Evolutionary conservation across 345 rosid genomes (phyloP).

Genomic region (Aquilaria yunnanensis): DNA sequence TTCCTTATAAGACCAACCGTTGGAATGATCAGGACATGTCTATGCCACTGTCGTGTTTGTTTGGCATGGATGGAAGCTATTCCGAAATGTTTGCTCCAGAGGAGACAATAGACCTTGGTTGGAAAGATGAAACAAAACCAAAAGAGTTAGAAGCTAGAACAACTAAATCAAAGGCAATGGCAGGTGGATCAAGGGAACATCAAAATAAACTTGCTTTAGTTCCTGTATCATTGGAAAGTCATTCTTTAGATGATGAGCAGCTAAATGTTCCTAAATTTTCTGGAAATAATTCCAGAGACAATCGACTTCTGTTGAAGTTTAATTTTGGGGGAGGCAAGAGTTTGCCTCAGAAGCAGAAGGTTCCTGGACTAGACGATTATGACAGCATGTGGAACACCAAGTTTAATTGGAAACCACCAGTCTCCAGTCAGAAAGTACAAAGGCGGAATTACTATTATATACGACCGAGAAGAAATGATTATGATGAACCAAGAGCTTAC

Average conservation of each 20-base stretch:
- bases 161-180: slow-evolving; percentile 11
- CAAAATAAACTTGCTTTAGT: slow-evolving; percentile 39
- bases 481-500: slow-evolving; percentile 23
- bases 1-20: slow-evolving; percentile 37
- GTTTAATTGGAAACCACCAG: background rate
- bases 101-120: slow-evolving; percentile 17
- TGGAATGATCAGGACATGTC: slow-evolving; percentile 43
- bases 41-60: slow-evolving; percentile 45
- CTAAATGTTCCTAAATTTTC: slow-evolving; percentile 27
- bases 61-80: slow-evolving; percentile 16
- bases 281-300: slow-evolving; percentile 20
- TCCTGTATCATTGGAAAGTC: slow-evolving; percentile 38
- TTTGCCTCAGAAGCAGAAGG: slow-evolving; percentile 15
- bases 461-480: slow-evolving; percentile 16
- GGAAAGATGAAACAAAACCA: slow-evolving; percentile 15
- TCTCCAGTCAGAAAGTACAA: slow-evolving; percentile 16
- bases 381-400: slow-evolving; percentile 36
- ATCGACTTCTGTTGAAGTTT: slow-evolving; percentile 6
- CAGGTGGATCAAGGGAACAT: background rate
- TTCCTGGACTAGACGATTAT: slow-evolving; percentile 32
- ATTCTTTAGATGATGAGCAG: slow-evolving; percentile 25
- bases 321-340: slow-evolving; percentile 15
- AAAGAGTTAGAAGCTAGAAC: slow-evolving; percentile 16
- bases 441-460: slow-evolving; percentile 15
- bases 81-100: slow-evolving; percentile 13